Evolutionary conservation across 2,329 filamentous ascomycete genomes (phyloP).

Genomic region (Aspergillus unguis): DNA sequence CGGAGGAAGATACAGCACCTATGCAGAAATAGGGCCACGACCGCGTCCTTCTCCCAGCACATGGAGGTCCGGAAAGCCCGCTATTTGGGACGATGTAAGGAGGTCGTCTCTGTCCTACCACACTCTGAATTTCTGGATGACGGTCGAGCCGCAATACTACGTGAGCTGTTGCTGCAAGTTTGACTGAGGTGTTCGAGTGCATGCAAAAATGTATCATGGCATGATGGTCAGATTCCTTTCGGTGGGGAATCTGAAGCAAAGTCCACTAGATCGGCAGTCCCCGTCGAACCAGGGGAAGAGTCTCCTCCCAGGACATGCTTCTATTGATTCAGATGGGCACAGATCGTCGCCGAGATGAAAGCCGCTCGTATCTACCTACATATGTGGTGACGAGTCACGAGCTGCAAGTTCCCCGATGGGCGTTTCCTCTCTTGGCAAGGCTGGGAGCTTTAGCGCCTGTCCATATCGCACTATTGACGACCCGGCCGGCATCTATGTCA

Average conservation of each 20-base stretch:
- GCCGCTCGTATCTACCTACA: conserved; percentile 8
- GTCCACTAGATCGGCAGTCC: conserved; percentile 12
- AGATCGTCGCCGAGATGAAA: conserved; percentile 6
- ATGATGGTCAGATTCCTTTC: too few relatives aligned
- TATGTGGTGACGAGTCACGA: neutral
- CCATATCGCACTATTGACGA: neutral
- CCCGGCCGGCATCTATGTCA: neutral
- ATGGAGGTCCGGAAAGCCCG: neutral
- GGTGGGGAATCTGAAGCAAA: neutral
- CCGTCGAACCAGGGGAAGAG: neutral
- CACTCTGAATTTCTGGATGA: neutral
- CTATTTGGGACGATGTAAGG: neutral
- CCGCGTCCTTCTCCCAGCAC: neutral
- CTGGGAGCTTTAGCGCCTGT: neutral
- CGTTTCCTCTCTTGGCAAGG: neutral
- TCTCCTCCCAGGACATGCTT: too few relatives aligned
- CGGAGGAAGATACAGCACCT: too few relatives aligned
- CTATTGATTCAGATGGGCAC: neutral
- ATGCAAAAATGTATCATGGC: neutral
- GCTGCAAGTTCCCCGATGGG: conserved; percentile 1
- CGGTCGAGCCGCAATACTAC: neutral
- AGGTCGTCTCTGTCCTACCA: neutral
- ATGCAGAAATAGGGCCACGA: neutral
- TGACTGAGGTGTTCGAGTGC: neutral
- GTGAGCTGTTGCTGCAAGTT: neutral